Percentiles rank a stretch among this genome's conserved stretches.
These are phyloP conservation scores for Calonectria crousiana DNA, from an alignment of 2,329 filamentous ascomycete species.

Conservation along the genomic window DNA sequence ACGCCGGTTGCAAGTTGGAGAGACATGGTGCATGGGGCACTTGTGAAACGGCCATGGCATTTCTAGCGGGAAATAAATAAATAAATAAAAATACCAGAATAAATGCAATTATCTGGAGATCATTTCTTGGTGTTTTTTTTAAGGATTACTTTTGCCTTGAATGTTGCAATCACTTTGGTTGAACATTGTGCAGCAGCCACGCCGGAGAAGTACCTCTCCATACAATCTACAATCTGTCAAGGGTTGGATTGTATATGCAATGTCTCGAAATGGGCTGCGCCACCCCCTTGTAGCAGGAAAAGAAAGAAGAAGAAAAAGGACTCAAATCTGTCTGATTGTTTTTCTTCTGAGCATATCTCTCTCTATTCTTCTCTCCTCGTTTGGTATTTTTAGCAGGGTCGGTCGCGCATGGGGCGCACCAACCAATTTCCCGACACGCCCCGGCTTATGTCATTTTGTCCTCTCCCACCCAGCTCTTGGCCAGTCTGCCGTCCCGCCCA, in stretches of 20 bases:
- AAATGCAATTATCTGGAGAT: no score
- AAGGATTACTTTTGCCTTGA: no score
- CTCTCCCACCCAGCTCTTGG: neutral
- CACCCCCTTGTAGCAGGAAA: neutral
- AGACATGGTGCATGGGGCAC: neutral
- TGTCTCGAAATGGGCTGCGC: neutral
- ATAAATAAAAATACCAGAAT: no score
- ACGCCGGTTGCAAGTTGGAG: neutral
- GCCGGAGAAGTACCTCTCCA: neutral
- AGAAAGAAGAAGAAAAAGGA: neutral
- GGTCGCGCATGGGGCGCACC: neutral
- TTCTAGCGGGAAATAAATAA: neutral
- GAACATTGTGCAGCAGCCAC: neutral
- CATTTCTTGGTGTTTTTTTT: no score
- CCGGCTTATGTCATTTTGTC: conserved; percentile 3
- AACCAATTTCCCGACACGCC: neutral
- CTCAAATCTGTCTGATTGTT: neutral
- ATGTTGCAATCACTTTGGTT: neutral
- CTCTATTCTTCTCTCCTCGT: neutral
- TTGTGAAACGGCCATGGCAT: neutral
- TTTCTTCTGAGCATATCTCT: neutral
- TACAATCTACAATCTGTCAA: no score
- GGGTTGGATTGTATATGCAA: neutral
- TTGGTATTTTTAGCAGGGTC: neutral
- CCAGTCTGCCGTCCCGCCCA: neutral